A percentile compares a stretch with the other conserved stretches of the same genome.
These are phyloP conservation scores for Fraxinus greggii DNA, from an alignment of 305 asterid species.

Conservation along the genomic window DNA sequence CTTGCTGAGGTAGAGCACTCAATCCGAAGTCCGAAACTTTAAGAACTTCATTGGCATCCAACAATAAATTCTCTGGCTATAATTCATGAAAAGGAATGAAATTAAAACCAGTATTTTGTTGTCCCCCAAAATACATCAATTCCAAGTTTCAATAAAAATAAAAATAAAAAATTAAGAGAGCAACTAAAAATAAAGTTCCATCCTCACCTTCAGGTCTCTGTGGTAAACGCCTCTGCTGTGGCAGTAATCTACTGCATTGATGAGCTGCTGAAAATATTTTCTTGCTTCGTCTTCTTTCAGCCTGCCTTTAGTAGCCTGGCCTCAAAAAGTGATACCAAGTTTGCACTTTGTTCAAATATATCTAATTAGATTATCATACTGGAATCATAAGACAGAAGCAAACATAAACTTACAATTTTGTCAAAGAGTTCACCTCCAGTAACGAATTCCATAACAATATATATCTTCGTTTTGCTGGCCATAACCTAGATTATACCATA, in stretches of 20 bases:
- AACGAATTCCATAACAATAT: conserved; percentile 90
- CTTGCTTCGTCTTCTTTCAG: conserved; percentile 93
- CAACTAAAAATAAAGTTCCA: not conserved
- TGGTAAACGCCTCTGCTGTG: conserved; percentile 77
- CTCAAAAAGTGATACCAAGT: not conserved
- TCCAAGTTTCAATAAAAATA: not conserved
- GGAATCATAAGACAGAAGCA: not conserved
- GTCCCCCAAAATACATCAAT: not conserved
- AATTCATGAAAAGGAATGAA: conserved; percentile 14
- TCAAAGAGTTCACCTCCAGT: conserved; percentile 97
- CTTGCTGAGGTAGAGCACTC: conserved; percentile 98
- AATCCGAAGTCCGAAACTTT: conserved; percentile 95
- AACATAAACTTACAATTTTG: conserved; percentile 63
- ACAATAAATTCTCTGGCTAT: conserved; percentile 90
- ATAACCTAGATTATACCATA: conserved; percentile 61
- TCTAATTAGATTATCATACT: not conserved
- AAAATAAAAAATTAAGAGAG: not conserved
- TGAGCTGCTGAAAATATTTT: conserved; percentile 61
- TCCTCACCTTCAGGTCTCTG: conserved; percentile 57
- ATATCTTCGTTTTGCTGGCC: conserved; percentile 98
- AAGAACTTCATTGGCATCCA: conserved; percentile 73
- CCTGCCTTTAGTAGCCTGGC: conserved; percentile 76
- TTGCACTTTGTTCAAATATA: not conserved
- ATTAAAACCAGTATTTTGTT: not conserved
- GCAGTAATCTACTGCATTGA: conserved; percentile 70